Evolutionary conservation across 768 basidiomycete genomes (phyloP).

Genomic region (Postia placenta): DNA sequence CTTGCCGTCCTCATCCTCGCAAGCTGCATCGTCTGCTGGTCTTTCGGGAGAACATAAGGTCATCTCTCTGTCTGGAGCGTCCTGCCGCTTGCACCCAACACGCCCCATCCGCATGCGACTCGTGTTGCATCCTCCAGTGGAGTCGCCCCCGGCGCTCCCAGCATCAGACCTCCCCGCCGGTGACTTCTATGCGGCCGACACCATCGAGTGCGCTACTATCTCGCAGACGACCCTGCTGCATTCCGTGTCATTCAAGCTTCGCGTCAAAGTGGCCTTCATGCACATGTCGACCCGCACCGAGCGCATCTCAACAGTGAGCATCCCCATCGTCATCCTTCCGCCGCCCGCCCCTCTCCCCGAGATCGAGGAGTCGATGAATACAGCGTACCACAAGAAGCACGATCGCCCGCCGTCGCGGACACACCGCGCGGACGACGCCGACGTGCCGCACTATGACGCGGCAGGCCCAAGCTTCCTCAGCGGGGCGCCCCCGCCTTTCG

Average conservation of each 20-base stretch:
- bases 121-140: conserved; percentile 48
- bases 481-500: conserved; percentile 76
- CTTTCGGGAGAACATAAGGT: conserved; percentile 36
- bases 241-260: conserved; percentile 70
- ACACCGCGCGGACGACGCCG: conserved; percentile 60
- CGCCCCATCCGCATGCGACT: conserved; percentile 74
- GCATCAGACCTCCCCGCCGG: conserved; percentile 4
- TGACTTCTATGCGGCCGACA: conserved; percentile 40
- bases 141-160: conserved; percentile 5
- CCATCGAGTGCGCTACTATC: conserved; percentile 64
- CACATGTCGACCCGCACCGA: conserved; percentile 64
- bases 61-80: conserved; percentile 83
- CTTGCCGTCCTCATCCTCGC: conserved; percentile 19
- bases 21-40: conserved; percentile 15
- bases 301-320: conserved; percentile 52
- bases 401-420: conserved; percentile 74
- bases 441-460: conserved; percentile 64
- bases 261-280: conserved; percentile 73
- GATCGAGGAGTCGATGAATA: conserved; percentile 64
- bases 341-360: conserved; percentile 76
- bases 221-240: conserved; percentile 82
- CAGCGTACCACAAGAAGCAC: conserved; percentile 83
- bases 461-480: conserved; percentile 72
- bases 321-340: conserved; percentile 70
- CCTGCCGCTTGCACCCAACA: conserved; percentile 82